phyloP scores from a whole-genome alignment of 331 rosid species.

The Phaseolus coccineus region DNA sequence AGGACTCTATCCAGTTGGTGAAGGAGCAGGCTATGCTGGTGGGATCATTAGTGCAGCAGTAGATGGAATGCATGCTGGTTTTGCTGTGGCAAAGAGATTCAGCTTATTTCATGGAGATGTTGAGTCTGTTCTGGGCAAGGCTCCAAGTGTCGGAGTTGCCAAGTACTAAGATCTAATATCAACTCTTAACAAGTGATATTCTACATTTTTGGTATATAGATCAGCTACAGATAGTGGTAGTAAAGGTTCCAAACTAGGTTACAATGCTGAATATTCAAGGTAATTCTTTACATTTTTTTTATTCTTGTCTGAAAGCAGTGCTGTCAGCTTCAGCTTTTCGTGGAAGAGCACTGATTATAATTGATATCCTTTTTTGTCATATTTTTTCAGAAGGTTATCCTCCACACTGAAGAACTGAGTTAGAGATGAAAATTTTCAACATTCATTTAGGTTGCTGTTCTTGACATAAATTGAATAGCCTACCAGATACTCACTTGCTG shows the following conservation, averaged over 20 bases:
- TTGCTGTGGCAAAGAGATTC: slow-evolving; percentile 75
- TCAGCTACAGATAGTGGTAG: slow-evolving; percentile 37
- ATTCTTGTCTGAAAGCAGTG: slow-evolving; percentile 2
- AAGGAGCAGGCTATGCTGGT: slow-evolving; percentile 99
- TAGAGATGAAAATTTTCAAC: slow-evolving; percentile 15
- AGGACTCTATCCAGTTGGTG: slow-evolving; percentile 94
- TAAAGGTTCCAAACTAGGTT: slow-evolving; percentile 33
- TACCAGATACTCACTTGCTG: slow-evolving; percentile 15
- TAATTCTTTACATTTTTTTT: slow-evolving; percentile 15
- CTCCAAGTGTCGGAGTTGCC: slow-evolving; percentile 64
- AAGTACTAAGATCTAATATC: slow-evolving; percentile 63
- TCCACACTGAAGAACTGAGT: slow-evolving; percentile 30
- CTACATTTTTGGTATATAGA: slow-evolving; percentile 5
- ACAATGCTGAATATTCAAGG: slow-evolving; percentile 24
- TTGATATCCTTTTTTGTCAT: slow-evolving; percentile 4
- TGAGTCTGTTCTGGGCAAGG: slow-evolving; percentile 80
- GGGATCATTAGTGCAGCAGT: slow-evolving; percentile 97
- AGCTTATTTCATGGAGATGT: slow-evolving; percentile 63
- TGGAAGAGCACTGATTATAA: slow-evolving; percentile 13
- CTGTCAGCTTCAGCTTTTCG: not conserved
- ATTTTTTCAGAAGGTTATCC: slow-evolving; percentile 15
- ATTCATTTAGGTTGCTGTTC: slow-evolving; percentile 9
- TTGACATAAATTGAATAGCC: slow-evolving; percentile 18
- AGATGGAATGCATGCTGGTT: slow-evolving; percentile 93
- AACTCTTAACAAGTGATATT: slow-evolving; percentile 19